phyloP scores from a whole-genome alignment of 495 filamentous ascomycete genomes.

The Penicillium pancosmium region DNA sequence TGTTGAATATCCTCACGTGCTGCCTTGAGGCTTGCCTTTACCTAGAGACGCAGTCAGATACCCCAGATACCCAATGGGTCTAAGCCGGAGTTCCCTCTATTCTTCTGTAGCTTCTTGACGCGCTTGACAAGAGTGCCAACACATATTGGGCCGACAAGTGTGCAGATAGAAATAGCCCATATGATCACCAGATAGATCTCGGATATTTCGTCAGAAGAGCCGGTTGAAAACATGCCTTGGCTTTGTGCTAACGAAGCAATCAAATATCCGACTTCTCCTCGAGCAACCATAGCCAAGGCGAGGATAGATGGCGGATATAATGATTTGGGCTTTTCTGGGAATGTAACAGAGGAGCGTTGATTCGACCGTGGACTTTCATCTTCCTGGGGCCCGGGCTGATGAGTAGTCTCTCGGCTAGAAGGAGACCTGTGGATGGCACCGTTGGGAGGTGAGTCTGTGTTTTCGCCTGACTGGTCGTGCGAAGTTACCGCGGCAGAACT shows the following conservation, averaged over 20 bases:
- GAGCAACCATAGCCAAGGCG: constrained; percentile 67
- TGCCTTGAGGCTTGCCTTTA: no score
- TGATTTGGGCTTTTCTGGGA: constrained; percentile 49
- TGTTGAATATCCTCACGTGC: no score
- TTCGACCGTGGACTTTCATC: background rate
- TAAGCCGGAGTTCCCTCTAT: constrained; percentile 20
- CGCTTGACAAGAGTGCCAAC: constrained; percentile 64
- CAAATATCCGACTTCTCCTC: constrained; percentile 79
- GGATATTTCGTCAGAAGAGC: constrained; percentile 22
- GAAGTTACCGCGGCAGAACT: background rate
- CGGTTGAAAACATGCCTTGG: constrained; percentile 53
- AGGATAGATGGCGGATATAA: constrained; percentile 63
- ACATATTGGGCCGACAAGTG: constrained; percentile 68
- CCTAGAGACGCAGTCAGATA: constrained; percentile 15
- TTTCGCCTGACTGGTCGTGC: background rate
- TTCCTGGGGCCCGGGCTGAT: background rate
- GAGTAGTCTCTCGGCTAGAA: background rate
- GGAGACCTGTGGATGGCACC: background rate
- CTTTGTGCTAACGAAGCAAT: constrained; percentile 70
- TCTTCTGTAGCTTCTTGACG: constrained; percentile 42
- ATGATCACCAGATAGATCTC: constrained; percentile 66
- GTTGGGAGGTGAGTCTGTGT: background rate
- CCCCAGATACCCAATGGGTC: constrained; percentile 46
- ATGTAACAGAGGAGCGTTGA: background rate
- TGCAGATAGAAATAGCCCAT: constrained; percentile 79